Evolutionary conservation across 1,284 basidiomycete species (phyloP).

Genomic region (Pyrrhoderma lamaoense): DNA sequence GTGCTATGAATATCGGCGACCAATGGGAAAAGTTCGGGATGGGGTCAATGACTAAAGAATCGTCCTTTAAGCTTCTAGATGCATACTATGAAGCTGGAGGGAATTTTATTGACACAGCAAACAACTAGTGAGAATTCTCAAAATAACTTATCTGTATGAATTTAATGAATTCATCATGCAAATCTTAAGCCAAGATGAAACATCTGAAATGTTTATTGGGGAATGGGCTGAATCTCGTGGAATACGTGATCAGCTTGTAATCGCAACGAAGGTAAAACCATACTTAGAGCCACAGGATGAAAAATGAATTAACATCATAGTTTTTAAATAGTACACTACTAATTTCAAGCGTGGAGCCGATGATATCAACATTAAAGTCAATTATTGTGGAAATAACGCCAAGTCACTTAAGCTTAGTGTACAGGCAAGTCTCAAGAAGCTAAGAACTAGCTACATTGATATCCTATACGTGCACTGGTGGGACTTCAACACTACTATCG

Average conservation of each 20-base stretch:
- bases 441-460: conserved; percentile 34
- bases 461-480: conserved; percentile 34
- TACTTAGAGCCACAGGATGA: too few relatives aligned
- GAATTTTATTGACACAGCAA: conserved; percentile 22
- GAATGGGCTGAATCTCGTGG: conserved; percentile 31
- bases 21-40: conserved; percentile 26
- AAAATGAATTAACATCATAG: too few relatives aligned
- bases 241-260: conserved; percentile 32
- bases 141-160: not conserved
- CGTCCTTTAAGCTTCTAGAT: conserved; percentile 22
- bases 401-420: conserved; percentile 24
- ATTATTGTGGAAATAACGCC: conserved; percentile 28
- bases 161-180: too few relatives aligned
- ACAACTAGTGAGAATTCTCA: conserved; percentile 16
- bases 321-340: conserved; percentile 23
- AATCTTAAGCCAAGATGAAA: conserved; percentile 19
- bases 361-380: conserved; percentile 20
- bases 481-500: conserved; percentile 27
- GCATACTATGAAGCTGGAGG: conserved; percentile 20
- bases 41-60: conserved; percentile 15
- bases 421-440: conserved; percentile 29
- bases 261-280: conserved; percentile 30
- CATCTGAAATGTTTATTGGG: conserved; percentile 25
- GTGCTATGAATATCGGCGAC: conserved; percentile 40
- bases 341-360: conserved; percentile 22